Conservation (phyloP, 345 rosid genomes). For the Populus euphratica region DNA sequence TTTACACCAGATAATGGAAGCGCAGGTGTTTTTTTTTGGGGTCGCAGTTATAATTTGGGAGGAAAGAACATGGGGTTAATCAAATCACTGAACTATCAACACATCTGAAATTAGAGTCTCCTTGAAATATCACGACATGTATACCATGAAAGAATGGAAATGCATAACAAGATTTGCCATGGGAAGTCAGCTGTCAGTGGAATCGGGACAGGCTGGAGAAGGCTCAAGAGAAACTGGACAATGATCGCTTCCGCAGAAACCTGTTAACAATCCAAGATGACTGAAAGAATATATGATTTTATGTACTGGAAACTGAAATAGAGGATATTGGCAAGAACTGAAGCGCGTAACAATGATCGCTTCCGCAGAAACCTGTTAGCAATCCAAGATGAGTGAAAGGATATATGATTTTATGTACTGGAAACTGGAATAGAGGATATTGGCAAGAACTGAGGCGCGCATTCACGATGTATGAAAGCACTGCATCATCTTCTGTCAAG, state of each 20-base stretch:
- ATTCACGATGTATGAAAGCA: not conserved
- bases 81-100: not conserved
- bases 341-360: conserved; percentile 62
- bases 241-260: conserved; percentile 89
- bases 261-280: conserved; percentile 35
- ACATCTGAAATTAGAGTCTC: not conserved
- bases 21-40: not conserved
- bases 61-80: not conserved
- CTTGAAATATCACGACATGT: not conserved
- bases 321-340: not conserved
- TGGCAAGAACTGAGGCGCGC: not conserved
- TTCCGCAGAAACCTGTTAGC: conserved; percentile 74
- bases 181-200: conserved; percentile 19
- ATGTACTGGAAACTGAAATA: not conserved
- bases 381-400: not conserved
- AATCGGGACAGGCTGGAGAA: conserved; percentile 32
- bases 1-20: not conserved
- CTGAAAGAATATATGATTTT: not conserved
- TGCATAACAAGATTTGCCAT: not conserved
- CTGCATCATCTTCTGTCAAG: not conserved
- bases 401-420: not conserved
- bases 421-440: not conserved
- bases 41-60: too few species aligned
- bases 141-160: not conserved
- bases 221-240: conserved; percentile 86